Evolutionary conservation across 495 filamentous ascomycete genomes (phyloP).

Genomic region (Talaromyces proteolyticus): DNA sequence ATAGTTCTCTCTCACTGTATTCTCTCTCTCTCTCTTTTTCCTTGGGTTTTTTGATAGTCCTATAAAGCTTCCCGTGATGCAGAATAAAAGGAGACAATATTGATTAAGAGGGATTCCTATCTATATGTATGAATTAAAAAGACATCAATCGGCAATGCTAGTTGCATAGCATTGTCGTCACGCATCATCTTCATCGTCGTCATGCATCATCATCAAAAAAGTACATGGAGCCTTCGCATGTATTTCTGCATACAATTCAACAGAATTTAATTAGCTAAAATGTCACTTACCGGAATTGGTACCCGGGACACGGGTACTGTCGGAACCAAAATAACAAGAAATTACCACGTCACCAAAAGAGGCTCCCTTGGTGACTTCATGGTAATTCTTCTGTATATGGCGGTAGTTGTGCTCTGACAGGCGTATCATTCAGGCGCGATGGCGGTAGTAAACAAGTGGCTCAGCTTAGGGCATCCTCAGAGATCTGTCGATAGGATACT

Average conservation of each 20-base stretch:
- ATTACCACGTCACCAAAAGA: too few species aligned
- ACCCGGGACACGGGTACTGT: not conserved
- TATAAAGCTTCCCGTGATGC: not conserved
- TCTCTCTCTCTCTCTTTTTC: not conserved
- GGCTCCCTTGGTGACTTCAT: too few species aligned
- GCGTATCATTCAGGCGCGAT: too few species aligned
- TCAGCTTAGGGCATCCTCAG: too few species aligned
- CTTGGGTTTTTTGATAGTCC: not conserved
- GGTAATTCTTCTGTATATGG: too few species aligned
- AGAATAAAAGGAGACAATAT: not conserved
- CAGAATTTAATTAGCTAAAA: not conserved
- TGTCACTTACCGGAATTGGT: not conserved
- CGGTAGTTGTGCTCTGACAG: too few species aligned
- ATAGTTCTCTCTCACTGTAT: not conserved
- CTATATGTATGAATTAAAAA: not conserved
- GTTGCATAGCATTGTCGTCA: not conserved
- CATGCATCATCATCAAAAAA: not conserved
- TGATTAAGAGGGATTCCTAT: not conserved
- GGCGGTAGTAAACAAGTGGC: too few species aligned
- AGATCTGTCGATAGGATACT: too few species aligned
- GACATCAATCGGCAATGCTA: not conserved
- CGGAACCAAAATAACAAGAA: not conserved
- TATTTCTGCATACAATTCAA: not conserved
- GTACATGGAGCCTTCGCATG: conserved; percentile 2
- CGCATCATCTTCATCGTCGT: not conserved